These are phyloP conservation scores for Rosa multiflora DNA, from an alignment of 306 rosid species.

Conservation along the genomic window DNA sequence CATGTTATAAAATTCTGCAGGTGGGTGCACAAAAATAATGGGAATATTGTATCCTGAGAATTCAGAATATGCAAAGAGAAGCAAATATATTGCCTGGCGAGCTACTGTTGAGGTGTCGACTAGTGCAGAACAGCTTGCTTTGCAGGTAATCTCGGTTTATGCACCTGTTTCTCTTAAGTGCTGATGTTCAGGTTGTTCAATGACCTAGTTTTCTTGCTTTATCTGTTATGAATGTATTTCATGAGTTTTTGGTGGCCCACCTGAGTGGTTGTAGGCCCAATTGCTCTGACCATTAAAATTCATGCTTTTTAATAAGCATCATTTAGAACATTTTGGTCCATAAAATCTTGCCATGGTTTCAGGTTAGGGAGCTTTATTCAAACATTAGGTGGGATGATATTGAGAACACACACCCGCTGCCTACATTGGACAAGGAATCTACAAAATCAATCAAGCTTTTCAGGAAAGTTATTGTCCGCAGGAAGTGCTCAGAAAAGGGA, in stretches of 20 bases:
- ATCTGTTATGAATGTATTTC: not conserved
- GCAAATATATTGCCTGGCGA: constrained; percentile 76
- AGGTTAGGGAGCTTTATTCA: constrained; percentile 93
- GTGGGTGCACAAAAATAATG: constrained; percentile 75
- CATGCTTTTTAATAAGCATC: constrained; percentile 13
- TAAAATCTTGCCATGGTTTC: constrained; percentile 33
- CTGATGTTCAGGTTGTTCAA: constrained; percentile 22
- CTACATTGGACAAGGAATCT: constrained; percentile 72
- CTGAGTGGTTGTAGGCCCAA: not conserved
- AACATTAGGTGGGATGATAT: constrained; percentile 85
- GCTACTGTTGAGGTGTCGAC: constrained; percentile 87
- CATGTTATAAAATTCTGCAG: constrained; percentile 61
- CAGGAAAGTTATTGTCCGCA: constrained; percentile 89
- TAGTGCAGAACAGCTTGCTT: constrained; percentile 84
- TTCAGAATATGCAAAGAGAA: constrained; percentile 90
- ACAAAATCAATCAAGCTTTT: constrained; percentile 77
- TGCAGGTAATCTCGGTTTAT: constrained; percentile 55
- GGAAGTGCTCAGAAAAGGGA: constrained; percentile 68
- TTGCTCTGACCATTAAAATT: not conserved
- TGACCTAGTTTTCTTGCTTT: not conserved
- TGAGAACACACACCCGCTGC: constrained; percentile 72
- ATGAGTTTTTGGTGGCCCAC: not conserved
- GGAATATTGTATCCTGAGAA: constrained; percentile 87
- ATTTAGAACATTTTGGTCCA: constrained; percentile 21
- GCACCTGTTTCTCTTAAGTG: constrained; percentile 20